Evolutionary conservation across 1,284 basidiomycete genomes (phyloP).

Genomic region (Cryptococcus floricola): DNA sequence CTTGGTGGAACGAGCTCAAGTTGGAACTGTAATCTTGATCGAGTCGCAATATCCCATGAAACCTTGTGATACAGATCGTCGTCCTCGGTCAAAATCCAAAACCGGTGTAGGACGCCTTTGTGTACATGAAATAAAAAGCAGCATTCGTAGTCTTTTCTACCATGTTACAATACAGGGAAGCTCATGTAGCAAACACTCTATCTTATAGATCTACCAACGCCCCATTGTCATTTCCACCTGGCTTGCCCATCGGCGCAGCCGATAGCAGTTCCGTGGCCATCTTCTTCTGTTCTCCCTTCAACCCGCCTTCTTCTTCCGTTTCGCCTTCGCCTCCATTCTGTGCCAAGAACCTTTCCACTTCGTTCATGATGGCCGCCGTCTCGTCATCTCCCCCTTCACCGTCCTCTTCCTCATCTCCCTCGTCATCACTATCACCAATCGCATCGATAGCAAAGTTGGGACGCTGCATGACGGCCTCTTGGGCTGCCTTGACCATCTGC

Average conservation of each 20-base stretch:
- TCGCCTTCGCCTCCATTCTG: conserved; percentile 64
- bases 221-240: background rate
- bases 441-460: conserved; percentile 92
- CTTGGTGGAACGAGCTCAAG: conserved; percentile 19
- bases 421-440: conserved; percentile 74
- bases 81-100: background rate
- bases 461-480: conserved; percentile 78
- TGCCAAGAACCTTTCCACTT: conserved; percentile 88
- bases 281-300: conserved; percentile 77
- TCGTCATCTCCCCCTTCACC: conserved; percentile 54
- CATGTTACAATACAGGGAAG: background rate
- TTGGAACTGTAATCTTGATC: background rate
- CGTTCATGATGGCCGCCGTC: conserved; percentile 76
- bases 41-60: no score
- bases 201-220: conserved; percentile 12
- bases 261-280: conserved; percentile 50
- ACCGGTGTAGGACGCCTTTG: background rate
- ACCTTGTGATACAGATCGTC: background rate
- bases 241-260: conserved; percentile 34
- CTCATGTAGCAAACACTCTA: background rate
- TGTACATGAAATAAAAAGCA: background rate
- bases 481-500: conserved; percentile 68
- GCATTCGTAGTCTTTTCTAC: background rate
- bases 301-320: conserved; percentile 48
- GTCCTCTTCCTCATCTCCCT: conserved; percentile 56